These are phyloP conservation scores for Zymoseptoria pseudotritici DNA, from an alignment of 2,329 filamentous ascomycete genomes.

Conservation along the genomic window DNA sequence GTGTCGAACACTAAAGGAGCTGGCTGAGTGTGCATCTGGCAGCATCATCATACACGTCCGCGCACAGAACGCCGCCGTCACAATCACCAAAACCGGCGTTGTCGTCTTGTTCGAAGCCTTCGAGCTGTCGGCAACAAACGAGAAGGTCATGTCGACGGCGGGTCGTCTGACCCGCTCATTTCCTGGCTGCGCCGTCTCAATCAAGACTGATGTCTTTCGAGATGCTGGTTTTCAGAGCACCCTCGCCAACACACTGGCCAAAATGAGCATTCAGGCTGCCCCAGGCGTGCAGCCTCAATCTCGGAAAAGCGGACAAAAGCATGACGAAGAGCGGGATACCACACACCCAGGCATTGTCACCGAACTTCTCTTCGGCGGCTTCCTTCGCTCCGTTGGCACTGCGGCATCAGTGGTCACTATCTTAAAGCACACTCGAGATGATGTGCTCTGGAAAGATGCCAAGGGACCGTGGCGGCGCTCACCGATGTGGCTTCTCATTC, in stretches of 20 bases:
- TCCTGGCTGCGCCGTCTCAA: constrained; percentile 46
- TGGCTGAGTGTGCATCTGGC: neutral
- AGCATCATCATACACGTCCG: constrained; percentile 2
- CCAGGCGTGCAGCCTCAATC: constrained; percentile 13
- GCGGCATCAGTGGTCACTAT: constrained; percentile 23
- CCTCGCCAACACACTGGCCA: constrained; percentile 13
- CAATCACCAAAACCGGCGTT: constrained; percentile 16
- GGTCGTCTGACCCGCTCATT: constrained; percentile 53
- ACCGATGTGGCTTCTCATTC: constrained; percentile 55
- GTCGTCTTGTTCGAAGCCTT: constrained; percentile 51
- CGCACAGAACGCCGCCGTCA: constrained; percentile 20
- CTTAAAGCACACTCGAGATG: constrained; percentile 55
- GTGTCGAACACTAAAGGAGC: neutral
- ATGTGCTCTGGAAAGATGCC: constrained; percentile 43
- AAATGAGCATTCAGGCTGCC: constrained; percentile 12
- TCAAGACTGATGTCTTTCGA: neutral
- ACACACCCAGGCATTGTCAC: constrained; percentile 51
- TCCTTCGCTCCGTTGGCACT: constrained; percentile 1
- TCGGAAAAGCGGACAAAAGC: constrained; percentile 43
- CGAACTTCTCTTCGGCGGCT: constrained; percentile 42
- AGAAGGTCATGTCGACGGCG: constrained; percentile 46
- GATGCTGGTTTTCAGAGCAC: constrained; percentile 26
- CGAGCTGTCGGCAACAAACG: constrained; percentile 49
- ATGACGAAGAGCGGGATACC: constrained; percentile 54
- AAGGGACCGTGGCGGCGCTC: constrained; percentile 55